Evolutionary conservation across 306 rosid genomes (phyloP).

Genomic region (Clitoria ternatea): DNA sequence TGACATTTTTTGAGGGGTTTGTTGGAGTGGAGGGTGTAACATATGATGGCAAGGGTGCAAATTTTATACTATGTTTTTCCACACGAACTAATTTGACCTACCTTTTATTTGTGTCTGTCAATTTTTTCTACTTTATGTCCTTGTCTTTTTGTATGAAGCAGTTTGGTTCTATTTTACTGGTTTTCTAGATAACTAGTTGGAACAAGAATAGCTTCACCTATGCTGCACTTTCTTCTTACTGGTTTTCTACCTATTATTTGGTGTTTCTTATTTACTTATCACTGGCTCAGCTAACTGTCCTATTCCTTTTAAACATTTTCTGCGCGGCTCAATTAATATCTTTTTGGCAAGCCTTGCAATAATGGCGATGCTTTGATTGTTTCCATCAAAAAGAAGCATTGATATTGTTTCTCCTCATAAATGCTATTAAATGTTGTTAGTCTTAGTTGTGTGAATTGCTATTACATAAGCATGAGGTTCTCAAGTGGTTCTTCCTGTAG

Average conservation of each 20-base stretch:
- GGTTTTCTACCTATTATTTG: not conserved
- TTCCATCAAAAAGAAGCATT: slow-evolving; percentile 19
- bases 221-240: slow-evolving; percentile 1
- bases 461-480: slow-evolving; percentile 22
- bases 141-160: not conserved
- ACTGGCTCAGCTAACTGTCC: not conserved
- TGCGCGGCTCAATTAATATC: not conserved
- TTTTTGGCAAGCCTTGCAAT: not conserved
- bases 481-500: slow-evolving; percentile 50
- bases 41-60: not conserved
- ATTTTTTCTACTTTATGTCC: not conserved
- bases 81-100: not conserved
- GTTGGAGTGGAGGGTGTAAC: not conserved
- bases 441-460: slow-evolving; percentile 13
- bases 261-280: slow-evolving; percentile 17
- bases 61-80: not conserved
- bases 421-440: slow-evolving; percentile 11
- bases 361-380: slow-evolving; percentile 1
- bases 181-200: slow-evolving; percentile 11
- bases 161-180: not conserved
- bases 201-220: not conserved
- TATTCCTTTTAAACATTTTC: not conserved
- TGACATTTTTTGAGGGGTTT: no score
- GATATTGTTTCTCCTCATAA: not conserved
- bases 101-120: not conserved